Evolutionary conservation across 2,329 filamentous ascomycete species (phyloP).

Genomic region (Xylaria sp.): DNA sequence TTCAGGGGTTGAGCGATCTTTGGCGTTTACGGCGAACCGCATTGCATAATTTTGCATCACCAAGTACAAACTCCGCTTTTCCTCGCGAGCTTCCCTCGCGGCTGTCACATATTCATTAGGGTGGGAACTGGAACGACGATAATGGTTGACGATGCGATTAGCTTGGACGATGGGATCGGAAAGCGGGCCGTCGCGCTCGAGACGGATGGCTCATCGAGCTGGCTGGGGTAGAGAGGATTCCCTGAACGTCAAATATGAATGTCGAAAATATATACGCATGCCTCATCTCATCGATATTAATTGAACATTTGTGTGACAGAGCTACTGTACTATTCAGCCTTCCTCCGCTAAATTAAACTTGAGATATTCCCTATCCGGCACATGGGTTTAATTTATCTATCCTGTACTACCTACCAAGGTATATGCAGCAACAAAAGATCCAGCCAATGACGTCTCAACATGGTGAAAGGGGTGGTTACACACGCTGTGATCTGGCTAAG

Average conservation of each 20-base stretch:
- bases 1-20: constrained; percentile 29
- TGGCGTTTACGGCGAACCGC: constrained; percentile 28
- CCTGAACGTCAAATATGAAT: constrained; percentile 34
- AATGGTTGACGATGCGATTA: constrained; percentile 37
- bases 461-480: constrained; percentile 1
- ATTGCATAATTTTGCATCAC: constrained; percentile 29
- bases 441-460: background rate
- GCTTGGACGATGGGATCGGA: constrained; percentile 22
- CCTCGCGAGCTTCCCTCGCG: constrained; percentile 10
- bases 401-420: background rate
- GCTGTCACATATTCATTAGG: constrained; percentile 24
- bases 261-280: constrained; percentile 34
- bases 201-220: constrained; percentile 5
- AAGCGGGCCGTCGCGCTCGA: constrained; percentile 6
- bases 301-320: constrained; percentile 2
- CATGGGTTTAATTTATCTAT: background rate
- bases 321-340: background rate
- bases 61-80: constrained; percentile 20
- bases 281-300: constrained; percentile 27
- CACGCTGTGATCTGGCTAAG: background rate
- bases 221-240: constrained; percentile 6
- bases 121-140: constrained; percentile 32
- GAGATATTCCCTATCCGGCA: background rate
- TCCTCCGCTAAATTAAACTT: background rate
- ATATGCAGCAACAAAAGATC: background rate